phyloP scores from a whole-genome alignment of 2,329 filamentous ascomycete species.

The Endothia cerciana region DNA sequence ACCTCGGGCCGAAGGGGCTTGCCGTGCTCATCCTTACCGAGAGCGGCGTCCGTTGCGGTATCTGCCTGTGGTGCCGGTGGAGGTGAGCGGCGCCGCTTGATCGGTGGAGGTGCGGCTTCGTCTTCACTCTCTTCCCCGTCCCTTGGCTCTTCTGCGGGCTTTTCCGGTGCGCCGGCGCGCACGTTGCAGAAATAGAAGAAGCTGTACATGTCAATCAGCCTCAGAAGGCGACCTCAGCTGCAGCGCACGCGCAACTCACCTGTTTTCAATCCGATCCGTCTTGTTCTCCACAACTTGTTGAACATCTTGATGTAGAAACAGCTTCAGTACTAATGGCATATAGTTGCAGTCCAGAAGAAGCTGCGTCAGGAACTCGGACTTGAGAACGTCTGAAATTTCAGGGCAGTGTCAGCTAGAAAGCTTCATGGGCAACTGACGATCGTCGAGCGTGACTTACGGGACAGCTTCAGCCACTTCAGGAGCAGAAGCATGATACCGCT shows the following conservation, averaged over 20 bases:
- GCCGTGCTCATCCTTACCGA: slow-evolving; percentile 15
- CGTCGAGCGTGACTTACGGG: slow-evolving; percentile 65
- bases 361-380: slow-evolving; percentile 95
- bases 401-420: slow-evolving; percentile 1
- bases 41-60: slow-evolving; percentile 32
- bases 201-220: slow-evolving; percentile 45
- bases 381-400: slow-evolving; percentile 72
- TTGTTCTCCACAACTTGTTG: slow-evolving; percentile 87
- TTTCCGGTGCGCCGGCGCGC: slow-evolving; percentile 44
- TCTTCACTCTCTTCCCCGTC: slow-evolving; percentile 62
- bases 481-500: slow-evolving; percentile 87
- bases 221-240: neutral
- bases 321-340: slow-evolving; percentile 86
- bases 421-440: neutral
- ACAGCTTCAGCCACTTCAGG: slow-evolving; percentile 95
- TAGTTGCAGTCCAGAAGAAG: slow-evolving; percentile 94
- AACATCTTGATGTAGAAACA: slow-evolving; percentile 92
- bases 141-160: slow-evolving; percentile 28
- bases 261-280: slow-evolving; percentile 79
- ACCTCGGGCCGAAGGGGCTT: slow-evolving; percentile 60
- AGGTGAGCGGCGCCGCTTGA: slow-evolving; percentile 61
- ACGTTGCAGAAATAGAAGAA: slow-evolving; percentile 92
- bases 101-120: slow-evolving; percentile 84
- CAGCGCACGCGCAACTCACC: slow-evolving; percentile 71
- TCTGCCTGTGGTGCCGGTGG: slow-evolving; percentile 42